These are phyloP conservation scores for Lecanosticta acicola DNA, from an alignment of 2,329 filamentous ascomycete genomes.

Conservation along the genomic window DNA sequence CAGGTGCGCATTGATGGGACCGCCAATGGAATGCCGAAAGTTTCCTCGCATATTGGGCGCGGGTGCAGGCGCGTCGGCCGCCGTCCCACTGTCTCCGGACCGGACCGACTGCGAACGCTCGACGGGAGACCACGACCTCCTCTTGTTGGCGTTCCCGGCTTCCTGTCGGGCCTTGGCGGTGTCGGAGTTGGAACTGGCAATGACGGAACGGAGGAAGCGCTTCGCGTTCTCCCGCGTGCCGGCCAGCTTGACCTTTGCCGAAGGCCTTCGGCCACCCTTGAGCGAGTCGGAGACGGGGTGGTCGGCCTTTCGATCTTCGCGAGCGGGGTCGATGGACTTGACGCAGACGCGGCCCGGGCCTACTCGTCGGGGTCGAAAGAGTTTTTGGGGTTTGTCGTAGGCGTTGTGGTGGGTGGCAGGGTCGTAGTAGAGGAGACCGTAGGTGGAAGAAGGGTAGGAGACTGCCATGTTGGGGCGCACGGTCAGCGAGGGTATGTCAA, in stretches of 20 bases:
- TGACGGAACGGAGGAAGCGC: slow-evolving; percentile 45
- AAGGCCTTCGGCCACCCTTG: slow-evolving; percentile 12
- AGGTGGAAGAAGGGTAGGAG: slow-evolving; percentile 21
- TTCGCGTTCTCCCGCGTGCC: slow-evolving; percentile 46
- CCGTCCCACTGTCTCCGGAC: slow-evolving; percentile 16
- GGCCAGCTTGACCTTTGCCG: slow-evolving; percentile 42
- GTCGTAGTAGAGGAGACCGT: slow-evolving; percentile 23
- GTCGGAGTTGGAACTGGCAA: slow-evolving; percentile 23
- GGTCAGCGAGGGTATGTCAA: slow-evolving; percentile 11
- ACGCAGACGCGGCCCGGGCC: slow-evolving; percentile 56
- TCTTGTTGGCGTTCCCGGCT: slow-evolving; percentile 20
- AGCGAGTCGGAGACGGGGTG: slow-evolving; percentile 8
- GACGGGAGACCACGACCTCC: slow-evolving; percentile 29
- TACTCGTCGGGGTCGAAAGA: slow-evolving; percentile 49
- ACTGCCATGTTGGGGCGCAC: slow-evolving; percentile 18
- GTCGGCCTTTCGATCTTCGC: slow-evolving; percentile 30
- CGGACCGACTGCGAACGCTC: slow-evolving; percentile 20
- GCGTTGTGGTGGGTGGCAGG: slow-evolving; percentile 18
- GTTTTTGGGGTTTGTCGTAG: slow-evolving; percentile 21
- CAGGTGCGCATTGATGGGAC: slow-evolving; percentile 35
- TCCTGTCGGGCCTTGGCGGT: slow-evolving; percentile 8
- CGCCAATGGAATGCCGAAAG: slow-evolving; percentile 37
- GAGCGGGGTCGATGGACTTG: slow-evolving; percentile 45
- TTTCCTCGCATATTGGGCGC: slow-evolving; percentile 34
- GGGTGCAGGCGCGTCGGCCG: slow-evolving; percentile 11